Evolutionary conservation across 768 basidiomycete genomes (phyloP).

Genomic region (Russula griseocarnosa): DNA sequence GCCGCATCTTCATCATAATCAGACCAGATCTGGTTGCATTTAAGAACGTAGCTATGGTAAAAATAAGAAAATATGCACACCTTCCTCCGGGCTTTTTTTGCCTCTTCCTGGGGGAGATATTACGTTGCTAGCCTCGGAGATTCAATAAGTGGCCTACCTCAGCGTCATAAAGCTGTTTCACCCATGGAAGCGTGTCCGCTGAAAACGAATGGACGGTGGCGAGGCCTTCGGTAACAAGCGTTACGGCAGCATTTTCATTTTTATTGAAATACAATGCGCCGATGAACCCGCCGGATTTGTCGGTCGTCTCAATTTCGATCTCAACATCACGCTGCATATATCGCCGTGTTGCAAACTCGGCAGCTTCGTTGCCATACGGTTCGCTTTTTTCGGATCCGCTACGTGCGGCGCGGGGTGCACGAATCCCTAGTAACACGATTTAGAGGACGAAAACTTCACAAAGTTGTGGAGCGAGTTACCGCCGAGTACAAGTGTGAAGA

Average conservation of each 20-base stretch:
- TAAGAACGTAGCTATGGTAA: background rate
- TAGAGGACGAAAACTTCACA: background rate
- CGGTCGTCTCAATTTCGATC: slow-evolving; percentile 82
- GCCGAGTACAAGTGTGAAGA: slow-evolving; percentile 85
- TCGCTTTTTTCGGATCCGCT: slow-evolving; percentile 80
- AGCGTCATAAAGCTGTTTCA: slow-evolving; percentile 73
- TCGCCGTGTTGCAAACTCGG: slow-evolving; percentile 69
- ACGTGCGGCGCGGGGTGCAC: slow-evolving; percentile 83
- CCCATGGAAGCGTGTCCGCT: slow-evolving; percentile 77
- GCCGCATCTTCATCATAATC: slow-evolving; percentile 75
- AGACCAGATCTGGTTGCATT: slow-evolving; percentile 67
- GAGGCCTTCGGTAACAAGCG: slow-evolving; percentile 81
- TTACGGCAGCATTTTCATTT: slow-evolving; percentile 78
- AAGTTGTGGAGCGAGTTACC: slow-evolving; percentile 42
- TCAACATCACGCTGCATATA: slow-evolving; percentile 97
- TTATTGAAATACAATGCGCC: slow-evolving; percentile 83
- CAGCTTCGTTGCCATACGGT: slow-evolving; percentile 80
- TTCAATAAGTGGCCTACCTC: slow-evolving; percentile 51
- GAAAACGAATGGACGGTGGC: slow-evolving; percentile 87
- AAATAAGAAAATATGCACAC: slow-evolving; percentile 43
- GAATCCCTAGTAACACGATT: slow-evolving; percentile 58
- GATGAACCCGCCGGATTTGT: slow-evolving; percentile 96
- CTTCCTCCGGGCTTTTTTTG: slow-evolving; percentile 73
- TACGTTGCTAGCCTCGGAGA: background rate
- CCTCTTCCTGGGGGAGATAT: slow-evolving; percentile 53